Conservation (phyloP, 176 grass and related monocot species). For the Carex myosuroides region DNA sequence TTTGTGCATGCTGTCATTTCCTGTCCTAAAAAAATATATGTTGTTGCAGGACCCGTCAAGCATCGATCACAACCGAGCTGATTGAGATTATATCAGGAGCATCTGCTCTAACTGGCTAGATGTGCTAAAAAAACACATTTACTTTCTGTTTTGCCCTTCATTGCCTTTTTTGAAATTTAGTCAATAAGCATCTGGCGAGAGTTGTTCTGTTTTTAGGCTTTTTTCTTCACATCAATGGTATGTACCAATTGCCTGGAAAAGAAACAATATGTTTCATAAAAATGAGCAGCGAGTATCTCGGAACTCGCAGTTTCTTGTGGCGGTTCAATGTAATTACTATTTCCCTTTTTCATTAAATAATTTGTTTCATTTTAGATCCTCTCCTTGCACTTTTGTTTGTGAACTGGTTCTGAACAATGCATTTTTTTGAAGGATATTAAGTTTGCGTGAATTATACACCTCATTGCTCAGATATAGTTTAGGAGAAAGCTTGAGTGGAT, state of each 20-base stretch:
- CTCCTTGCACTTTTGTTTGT: background rate
- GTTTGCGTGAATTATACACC: background rate
- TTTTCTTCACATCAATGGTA: slow-evolving; percentile 9
- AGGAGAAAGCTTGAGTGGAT: background rate
- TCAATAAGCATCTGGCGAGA: slow-evolving; percentile 8
- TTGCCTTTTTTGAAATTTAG: slow-evolving; percentile 10
- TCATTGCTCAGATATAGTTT: background rate
- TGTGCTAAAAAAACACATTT: background rate
- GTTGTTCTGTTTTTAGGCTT: slow-evolving; percentile 1
- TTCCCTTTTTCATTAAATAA: slow-evolving; percentile 8
- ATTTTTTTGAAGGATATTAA: background rate
- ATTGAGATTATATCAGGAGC: slow-evolving; percentile 96
- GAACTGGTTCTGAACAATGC: background rate
- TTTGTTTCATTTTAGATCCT: background rate
- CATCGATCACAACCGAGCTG: slow-evolving; percentile 88
- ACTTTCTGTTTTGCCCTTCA: background rate
- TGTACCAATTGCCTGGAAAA: slow-evolving; percentile 18
- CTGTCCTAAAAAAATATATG: slow-evolving; percentile 1
- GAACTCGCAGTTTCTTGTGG: background rate
- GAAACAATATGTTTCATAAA: slow-evolving; percentile 23
- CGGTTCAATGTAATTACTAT: slow-evolving; percentile 22
- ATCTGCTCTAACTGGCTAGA: slow-evolving; percentile 70
- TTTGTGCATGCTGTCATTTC: background rate
- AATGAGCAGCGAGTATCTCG: background rate
- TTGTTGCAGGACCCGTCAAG: slow-evolving; percentile 88